phyloP scores from a whole-genome alignment of 352 stramenopile genomes.

The Globisporangium perplexum region DNA sequence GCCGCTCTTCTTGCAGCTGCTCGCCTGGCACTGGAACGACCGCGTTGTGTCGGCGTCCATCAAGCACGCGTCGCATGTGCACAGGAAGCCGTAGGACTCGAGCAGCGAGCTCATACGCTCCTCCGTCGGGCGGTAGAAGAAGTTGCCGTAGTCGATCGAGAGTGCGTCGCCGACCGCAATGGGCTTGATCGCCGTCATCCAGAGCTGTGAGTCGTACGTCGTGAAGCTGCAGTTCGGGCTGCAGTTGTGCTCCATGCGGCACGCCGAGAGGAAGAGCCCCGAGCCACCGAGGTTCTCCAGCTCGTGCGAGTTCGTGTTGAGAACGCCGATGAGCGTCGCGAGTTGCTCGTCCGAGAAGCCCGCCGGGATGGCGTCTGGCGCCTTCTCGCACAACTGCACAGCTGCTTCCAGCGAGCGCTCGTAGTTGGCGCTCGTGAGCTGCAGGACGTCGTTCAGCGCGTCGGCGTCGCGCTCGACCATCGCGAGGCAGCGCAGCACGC shows the following conservation, averaged over 20 bases:
- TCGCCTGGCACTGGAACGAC: constrained; percentile 41
- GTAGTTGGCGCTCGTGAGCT: constrained; percentile 38
- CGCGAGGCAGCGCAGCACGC: constrained; percentile 62
- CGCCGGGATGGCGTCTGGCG: constrained; percentile 46
- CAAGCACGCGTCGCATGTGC: constrained; percentile 50
- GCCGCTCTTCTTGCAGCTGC: constrained; percentile 14
- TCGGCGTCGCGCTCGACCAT: constrained; percentile 44
- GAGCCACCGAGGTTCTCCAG: constrained; percentile 69
- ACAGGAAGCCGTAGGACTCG: constrained; percentile 64
- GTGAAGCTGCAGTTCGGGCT: constrained; percentile 71
- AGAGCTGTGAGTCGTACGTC: constrained; percentile 58
- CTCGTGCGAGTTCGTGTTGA: constrained; percentile 76
- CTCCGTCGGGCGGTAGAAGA: constrained; percentile 62
- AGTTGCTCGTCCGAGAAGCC: constrained; percentile 55
- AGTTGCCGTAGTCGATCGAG: constrained; percentile 78
- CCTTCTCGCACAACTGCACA: constrained; percentile 30
- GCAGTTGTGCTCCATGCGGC: constrained; percentile 73
- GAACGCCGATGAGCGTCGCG: constrained; percentile 55
- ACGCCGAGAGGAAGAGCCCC: constrained; percentile 64
- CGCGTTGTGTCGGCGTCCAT: constrained; percentile 44
- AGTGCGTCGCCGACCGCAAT: constrained; percentile 54
- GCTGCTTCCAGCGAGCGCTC: constrained; percentile 35
- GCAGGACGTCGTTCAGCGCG: constrained; percentile 39
- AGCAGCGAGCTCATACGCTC: constrained; percentile 53
- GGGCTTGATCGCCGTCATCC: constrained; percentile 69